phyloP scores from a whole-genome alignment of 306 rosid genomes.

The Pyrus betulifolia region DNA sequence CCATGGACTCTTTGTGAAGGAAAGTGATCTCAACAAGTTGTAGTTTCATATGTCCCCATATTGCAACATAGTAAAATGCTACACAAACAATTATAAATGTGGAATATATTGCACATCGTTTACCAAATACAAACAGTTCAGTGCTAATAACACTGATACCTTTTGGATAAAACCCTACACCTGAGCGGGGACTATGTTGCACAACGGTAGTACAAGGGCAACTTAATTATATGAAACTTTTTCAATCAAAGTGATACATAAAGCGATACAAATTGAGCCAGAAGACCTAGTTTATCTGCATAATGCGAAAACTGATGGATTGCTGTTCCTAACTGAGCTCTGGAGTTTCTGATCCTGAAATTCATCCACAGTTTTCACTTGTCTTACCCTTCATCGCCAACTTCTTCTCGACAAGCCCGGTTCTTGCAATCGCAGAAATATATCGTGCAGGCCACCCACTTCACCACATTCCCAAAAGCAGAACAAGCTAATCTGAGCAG shows the following conservation, averaged over 20 bases:
- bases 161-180: too few relatives aligned
- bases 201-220: too few relatives aligned
- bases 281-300: not conserved
- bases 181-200: too few relatives aligned
- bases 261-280: not conserved
- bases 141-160: too few relatives aligned
- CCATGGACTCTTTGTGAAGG: conserved; percentile 75
- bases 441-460: conserved; percentile 45
- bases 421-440: conserved; percentile 52
- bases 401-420: conserved; percentile 35
- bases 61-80: not conserved
- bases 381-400: conserved; percentile 23
- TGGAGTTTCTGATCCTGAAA: not conserved
- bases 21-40: conserved; percentile 36
- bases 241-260: not conserved
- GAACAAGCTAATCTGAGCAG: conserved; percentile 28
- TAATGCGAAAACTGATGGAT: not conserved
- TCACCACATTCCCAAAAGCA: conserved; percentile 37
- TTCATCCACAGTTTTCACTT: not conserved
- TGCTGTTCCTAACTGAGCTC: not conserved
- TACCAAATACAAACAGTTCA: too few relatives aligned
- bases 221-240: not conserved
- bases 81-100: not conserved
- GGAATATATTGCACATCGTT: too few relatives aligned
- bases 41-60: not conserved